These are phyloP conservation scores for Tripidium arundinaceum DNA, from an alignment of 202 grass and related monocot species.

Conservation along the genomic window DNA sequence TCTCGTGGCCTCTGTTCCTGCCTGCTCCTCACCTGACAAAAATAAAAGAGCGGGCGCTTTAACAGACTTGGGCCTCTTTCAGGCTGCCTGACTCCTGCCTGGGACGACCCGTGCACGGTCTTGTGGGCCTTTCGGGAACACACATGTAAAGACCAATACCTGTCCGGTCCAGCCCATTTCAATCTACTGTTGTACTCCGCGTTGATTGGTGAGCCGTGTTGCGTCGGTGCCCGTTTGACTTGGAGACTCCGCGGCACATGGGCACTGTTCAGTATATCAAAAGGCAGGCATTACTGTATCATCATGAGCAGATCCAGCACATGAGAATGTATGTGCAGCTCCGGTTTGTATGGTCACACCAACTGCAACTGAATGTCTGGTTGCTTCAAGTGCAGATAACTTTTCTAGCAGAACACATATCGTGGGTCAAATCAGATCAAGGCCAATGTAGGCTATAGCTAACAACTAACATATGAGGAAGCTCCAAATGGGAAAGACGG, in stretches of 20 bases:
- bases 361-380: slow-evolving; percentile 31
- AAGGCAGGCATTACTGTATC: neutral
- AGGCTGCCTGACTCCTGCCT: neutral
- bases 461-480: too few relatives aligned
- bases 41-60: neutral
- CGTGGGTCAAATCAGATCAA: neutral
- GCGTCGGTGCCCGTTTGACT: neutral
- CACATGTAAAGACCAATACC: neutral
- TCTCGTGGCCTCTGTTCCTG: neutral
- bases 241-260: slow-evolving; percentile 6
- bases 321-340: slow-evolving; percentile 21
- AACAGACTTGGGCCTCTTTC: neutral
- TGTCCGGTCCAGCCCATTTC: neutral
- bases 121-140: neutral
- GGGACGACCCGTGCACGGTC: neutral
- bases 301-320: neutral
- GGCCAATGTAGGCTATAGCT: neutral
- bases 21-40: neutral
- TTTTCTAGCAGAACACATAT: neutral
- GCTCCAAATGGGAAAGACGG: neutral
- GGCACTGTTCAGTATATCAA: neutral
- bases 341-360: neutral
- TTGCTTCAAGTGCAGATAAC: neutral
- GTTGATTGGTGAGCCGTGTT: neutral
- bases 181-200: neutral